A percentile compares a stretch with the other conserved stretches of the same genome.
Evolutionary conservation across 1,284 basidiomycete species (phyloP).

Genomic region (Neolentinus lepideus): DNA sequence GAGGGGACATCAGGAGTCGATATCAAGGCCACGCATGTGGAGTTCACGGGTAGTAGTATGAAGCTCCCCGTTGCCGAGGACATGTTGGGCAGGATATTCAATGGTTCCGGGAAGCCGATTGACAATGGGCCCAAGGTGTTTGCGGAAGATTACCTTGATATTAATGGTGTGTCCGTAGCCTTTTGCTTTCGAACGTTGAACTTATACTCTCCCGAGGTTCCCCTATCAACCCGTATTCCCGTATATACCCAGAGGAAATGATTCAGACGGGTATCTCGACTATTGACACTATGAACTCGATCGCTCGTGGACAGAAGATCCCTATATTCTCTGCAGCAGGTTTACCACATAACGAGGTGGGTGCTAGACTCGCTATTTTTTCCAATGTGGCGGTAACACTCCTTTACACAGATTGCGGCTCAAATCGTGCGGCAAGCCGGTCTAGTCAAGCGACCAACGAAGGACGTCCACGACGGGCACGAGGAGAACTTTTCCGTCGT

Average conservation of each 20-base stretch:
- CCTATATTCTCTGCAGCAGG: conserved; percentile 99
- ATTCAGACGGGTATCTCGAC: conserved; percentile 99
- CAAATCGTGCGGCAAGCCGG: conserved; percentile 6
- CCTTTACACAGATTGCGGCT: conserved; percentile 77
- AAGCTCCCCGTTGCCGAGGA: conserved; percentile 99
- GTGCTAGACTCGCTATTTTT: conserved; percentile 14
- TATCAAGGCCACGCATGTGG: conserved; percentile 95
- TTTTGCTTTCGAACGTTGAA: conserved; percentile 1
- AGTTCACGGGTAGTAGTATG: conserved; percentile 98
- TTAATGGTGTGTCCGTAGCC: conserved; percentile 70
- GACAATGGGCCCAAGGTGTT: conserved; percentile 99
- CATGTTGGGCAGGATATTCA: conserved; percentile 99
- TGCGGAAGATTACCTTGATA: conserved; percentile 99
- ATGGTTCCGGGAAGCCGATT: conserved; percentile 96
- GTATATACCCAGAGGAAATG: conserved; percentile 99
- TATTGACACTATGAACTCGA: conserved; percentile 98
- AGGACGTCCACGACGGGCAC: conserved; percentile 97
- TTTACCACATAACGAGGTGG: conserved; percentile 96
- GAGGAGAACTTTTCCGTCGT: conserved; percentile 99
- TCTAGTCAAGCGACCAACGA: conserved; percentile 66
- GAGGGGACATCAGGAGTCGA: conserved; percentile 98
- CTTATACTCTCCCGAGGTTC: conserved; percentile 55
- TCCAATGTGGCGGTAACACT: too few relatives aligned
- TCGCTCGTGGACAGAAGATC: conserved; percentile 99
- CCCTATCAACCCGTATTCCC: conserved; percentile 98